Conservation (phyloP, 1,284 basidiomycete species). For the Binderoboletus segoi region DNA sequence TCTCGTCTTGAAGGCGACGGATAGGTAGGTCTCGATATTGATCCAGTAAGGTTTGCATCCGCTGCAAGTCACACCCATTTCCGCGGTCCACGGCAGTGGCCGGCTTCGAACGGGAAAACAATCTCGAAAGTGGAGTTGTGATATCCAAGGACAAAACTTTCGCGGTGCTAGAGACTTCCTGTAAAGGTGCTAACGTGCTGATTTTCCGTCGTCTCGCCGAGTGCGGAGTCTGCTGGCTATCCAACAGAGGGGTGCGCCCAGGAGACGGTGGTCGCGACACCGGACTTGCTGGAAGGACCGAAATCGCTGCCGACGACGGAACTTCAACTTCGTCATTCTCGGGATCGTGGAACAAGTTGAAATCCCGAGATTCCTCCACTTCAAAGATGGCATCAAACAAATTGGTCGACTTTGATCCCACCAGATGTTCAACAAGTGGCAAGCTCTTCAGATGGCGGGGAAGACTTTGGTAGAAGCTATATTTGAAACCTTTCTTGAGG, state of each 20-base stretch:
- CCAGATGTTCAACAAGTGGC: slow-evolving; percentile 70
- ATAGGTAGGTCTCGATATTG: slow-evolving; percentile 65
- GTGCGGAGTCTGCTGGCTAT: slow-evolving; percentile 11
- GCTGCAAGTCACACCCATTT: slow-evolving; percentile 48
- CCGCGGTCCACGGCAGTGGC: slow-evolving; percentile 24
- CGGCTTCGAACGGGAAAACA: slow-evolving; percentile 28
- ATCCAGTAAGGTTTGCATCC: slow-evolving; percentile 62
- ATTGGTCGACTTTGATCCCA: slow-evolving; percentile 64
- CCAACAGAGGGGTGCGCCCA: slow-evolving; percentile 6
- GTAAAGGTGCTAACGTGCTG: slow-evolving; percentile 29
- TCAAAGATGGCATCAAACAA: slow-evolving; percentile 79
- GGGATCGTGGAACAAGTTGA: slow-evolving; percentile 52
- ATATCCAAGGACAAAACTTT: slow-evolving; percentile 34
- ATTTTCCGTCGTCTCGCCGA: slow-evolving; percentile 29
- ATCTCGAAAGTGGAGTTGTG: slow-evolving; percentile 29
- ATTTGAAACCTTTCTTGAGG: slow-evolving; percentile 52
- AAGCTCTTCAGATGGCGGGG: slow-evolving; percentile 71
- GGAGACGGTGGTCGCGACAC: slow-evolving; percentile 10
- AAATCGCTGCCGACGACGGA: slow-evolving; percentile 11
- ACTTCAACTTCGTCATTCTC: slow-evolving; percentile 38
- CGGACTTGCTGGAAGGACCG: slow-evolving; percentile 17
- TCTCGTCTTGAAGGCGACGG: slow-evolving; percentile 66
- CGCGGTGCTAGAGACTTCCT: slow-evolving; percentile 34
- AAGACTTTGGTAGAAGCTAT: slow-evolving; percentile 62
- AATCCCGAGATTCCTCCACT: slow-evolving; percentile 56